Evolutionary conservation across 2,329 filamentous ascomycete genomes (phyloP).

Genomic region (Neodidymelliopsis sp.): DNA sequence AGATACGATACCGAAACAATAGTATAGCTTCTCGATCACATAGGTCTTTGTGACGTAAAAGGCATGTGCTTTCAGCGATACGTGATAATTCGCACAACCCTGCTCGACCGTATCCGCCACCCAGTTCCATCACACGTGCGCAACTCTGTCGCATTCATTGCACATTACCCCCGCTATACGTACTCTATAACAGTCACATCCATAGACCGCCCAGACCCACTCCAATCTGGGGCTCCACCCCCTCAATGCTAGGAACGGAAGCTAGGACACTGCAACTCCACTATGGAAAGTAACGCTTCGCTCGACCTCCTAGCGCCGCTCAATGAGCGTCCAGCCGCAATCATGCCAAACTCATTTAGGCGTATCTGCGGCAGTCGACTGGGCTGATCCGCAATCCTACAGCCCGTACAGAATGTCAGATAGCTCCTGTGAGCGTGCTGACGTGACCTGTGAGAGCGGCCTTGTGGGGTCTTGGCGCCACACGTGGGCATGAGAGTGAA

Average conservation of each 20-base stretch:
- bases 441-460: slow-evolving; percentile 2
- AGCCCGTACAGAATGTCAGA: too few relatives aligned
- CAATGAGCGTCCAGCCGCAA: slow-evolving; percentile 4
- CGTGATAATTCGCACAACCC: background rate
- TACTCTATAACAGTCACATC: too few relatives aligned
- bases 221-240: slow-evolving; percentile 14
- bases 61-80: background rate
- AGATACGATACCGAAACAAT: background rate
- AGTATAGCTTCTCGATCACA: background rate
- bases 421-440: too few relatives aligned
- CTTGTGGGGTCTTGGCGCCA: slow-evolving; percentile 17
- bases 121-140: too few relatives aligned
- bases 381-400: slow-evolving; percentile 16
- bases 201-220: too few relatives aligned
- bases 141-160: too few relatives aligned
- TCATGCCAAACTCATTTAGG: slow-evolving; percentile 4
- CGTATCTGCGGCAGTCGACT: slow-evolving; percentile 5
- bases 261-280: slow-evolving; percentile 11
- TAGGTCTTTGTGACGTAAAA: background rate
- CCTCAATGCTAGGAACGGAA: slow-evolving; percentile 11
- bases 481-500: slow-evolving; percentile 14
- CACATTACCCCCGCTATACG: too few relatives aligned
- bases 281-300: slow-evolving; percentile 11
- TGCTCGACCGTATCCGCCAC: too few relatives aligned
- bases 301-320: slow-evolving; percentile 4